Evolutionary conservation across 2,329 filamentous ascomycete species (phyloP), one percentile per base, ranked within the genome.

Genomic region (Chaetomiaceae sp.): DNA sequence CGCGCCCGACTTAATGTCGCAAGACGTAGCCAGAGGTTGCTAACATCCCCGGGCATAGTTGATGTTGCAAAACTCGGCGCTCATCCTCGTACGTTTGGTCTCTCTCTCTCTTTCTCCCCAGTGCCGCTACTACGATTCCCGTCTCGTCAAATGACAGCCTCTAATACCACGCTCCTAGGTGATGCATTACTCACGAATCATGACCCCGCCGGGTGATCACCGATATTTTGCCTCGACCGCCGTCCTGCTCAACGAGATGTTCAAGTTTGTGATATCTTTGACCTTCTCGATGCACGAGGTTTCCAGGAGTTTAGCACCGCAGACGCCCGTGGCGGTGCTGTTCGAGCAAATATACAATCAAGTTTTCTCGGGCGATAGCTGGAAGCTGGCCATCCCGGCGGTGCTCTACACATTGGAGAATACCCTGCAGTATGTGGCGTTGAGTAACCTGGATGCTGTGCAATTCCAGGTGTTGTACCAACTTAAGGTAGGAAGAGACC

Each of bases 391-490:
- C 8, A 84, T 97, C 37, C 94, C 92, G 0, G 94, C 92, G 4
- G 79, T 84, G 4, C 76, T 97, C 1, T 97, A 96, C 67, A 96
- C 92, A 0, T 68, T 96, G 25, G 90, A 96, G 64, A 97, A 96
- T 66, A 87, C 88, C n/a, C 73, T 97, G 49, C 90, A 96, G 68
- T 99, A 96, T 65, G 81, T 95, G 48, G 92, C 90, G 1, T 83
- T 96, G 10, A 90, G 89, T 56, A 96, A 97, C 61, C 71, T 97
- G 62, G 90, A 95, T 64, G 88, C 92, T 0, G 90, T 94, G 4
- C 90, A 92, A 49, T 97, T 96, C 66, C 91, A 96, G 69, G 85
- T 96, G 54, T 82, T 94, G 23, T 95, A 94, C 67, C 92, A 99
- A 71, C 76, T 97, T 53, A 96, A 96, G 76, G 80, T 81, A 64